phyloP scores from a whole-genome alignment of 768 basidiomycete species.

The Filobasidium floriforme region DNA sequence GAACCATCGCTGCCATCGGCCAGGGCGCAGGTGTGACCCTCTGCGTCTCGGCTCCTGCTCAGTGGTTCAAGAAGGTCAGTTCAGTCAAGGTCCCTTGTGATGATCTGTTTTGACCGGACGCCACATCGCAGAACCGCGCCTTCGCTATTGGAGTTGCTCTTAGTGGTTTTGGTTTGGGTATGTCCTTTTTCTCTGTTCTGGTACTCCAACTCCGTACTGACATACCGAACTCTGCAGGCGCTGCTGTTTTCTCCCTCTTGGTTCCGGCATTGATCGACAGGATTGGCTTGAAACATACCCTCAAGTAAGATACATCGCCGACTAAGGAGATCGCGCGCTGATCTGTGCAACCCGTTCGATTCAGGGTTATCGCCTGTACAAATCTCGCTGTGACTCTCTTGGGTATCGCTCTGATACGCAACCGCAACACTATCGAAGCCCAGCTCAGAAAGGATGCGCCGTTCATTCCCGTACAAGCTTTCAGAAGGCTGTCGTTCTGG shows the following conservation, averaged over 20 bases:
- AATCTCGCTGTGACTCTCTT: not conserved
- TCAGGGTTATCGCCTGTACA: slow-evolving; percentile 1
- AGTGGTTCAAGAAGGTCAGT: slow-evolving; percentile 7
- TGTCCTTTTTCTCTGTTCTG: not conserved
- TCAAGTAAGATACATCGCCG: not conserved
- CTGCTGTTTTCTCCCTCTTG: not conserved
- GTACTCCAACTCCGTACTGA: not conserved
- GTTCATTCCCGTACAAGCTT: not conserved
- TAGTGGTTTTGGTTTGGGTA: not conserved
- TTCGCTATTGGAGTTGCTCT: not conserved
- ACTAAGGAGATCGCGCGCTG: too few species aligned
- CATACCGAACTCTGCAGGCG: not conserved
- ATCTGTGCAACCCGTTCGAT: too few species aligned
- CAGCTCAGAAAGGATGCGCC: not conserved
- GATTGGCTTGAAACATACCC: not conserved
- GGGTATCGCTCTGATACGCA: not conserved
- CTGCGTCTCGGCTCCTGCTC: not conserved
- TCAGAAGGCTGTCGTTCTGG: not conserved
- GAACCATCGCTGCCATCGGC: not conserved
- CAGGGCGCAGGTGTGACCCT: not conserved
- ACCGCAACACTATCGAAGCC: not conserved
- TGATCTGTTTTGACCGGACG: not conserved
- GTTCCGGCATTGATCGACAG: not conserved
- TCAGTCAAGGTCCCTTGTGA: not conserved
- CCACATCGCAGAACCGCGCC: not conserved